A percentile compares a stretch with the other conserved stretches of the same genome.
phyloP scores from a whole-genome alignment of 2,329 filamentous ascomycete species.

The Scedosporium boydii region DNA sequence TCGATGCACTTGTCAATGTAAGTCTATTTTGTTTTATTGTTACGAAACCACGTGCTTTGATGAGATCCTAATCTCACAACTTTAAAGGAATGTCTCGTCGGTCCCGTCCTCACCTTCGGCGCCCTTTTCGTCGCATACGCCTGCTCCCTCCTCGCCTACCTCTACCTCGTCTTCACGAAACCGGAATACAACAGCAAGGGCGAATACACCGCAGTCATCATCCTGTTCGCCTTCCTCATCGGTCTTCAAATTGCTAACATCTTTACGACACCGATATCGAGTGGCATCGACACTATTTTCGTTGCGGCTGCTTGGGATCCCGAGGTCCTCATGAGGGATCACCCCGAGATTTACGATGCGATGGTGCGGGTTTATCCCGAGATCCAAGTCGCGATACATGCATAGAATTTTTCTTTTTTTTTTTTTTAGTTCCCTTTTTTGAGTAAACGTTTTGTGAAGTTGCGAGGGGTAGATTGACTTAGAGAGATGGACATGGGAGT shows the following conservation, averaged over 20 bases:
- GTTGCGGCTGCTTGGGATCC: constrained; percentile 65
- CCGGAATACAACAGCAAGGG: constrained; percentile 64
- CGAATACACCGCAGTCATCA: constrained; percentile 64
- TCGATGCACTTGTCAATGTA: constrained; percentile 76
- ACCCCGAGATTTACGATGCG: constrained; percentile 69
- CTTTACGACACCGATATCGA: constrained; percentile 79
- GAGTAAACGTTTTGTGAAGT: background rate
- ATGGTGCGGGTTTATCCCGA: constrained; percentile 78
- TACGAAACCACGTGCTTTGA: rapidly evolving
- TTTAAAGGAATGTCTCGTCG: constrained; percentile 62
- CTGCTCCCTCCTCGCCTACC: constrained; percentile 70
- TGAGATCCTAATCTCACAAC: background rate
- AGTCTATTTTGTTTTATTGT: constrained; percentile 11
- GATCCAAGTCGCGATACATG: constrained; percentile 69
- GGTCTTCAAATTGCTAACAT: constrained; percentile 84
- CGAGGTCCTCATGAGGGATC: constrained; percentile 67
- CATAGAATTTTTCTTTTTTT: constrained; percentile 19
- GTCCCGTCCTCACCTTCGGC: constrained; percentile 65
- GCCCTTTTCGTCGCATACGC: constrained; percentile 76
- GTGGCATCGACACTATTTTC: constrained; percentile 87
- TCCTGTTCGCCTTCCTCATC: constrained; percentile 82
- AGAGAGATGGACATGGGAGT: background rate
- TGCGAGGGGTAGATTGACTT: background rate
- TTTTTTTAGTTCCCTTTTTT: background rate
- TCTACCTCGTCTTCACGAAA: constrained; percentile 79